phyloP scores from a whole-genome alignment of 306 rosid species.

The Quercus gilva region DNA sequence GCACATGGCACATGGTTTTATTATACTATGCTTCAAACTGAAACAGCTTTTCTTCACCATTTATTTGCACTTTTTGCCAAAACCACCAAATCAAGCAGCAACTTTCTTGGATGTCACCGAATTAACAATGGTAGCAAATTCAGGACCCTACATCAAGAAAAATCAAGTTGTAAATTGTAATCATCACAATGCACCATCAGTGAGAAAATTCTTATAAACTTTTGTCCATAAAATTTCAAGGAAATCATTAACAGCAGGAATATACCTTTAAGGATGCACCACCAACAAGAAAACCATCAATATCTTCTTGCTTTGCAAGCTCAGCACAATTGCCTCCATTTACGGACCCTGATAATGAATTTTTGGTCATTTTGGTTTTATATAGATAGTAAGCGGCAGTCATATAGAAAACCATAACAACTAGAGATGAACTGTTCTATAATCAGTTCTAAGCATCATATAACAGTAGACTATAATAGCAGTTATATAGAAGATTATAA shows the following conservation, averaged over 20 bases:
- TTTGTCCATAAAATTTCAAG: background rate
- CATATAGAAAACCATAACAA: background rate
- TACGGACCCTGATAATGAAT: constrained; percentile 70
- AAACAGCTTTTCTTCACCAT: constrained; percentile 16
- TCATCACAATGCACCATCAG: background rate
- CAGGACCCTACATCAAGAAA: constrained; percentile 71
- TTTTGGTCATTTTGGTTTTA: background rate
- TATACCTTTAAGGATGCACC: constrained; percentile 96
- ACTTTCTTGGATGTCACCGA: constrained; percentile 93
- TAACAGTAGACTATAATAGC: too few relatives aligned
- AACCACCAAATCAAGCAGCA: constrained; percentile 56
- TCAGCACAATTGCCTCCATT: constrained; percentile 88
- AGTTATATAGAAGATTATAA: background rate
- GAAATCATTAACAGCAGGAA: background rate
- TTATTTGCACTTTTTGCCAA: constrained; percentile 34
- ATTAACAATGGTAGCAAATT: constrained; percentile 80
- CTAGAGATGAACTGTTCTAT: background rate
- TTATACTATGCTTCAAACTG: constrained; percentile 22
- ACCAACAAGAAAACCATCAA: constrained; percentile 97
- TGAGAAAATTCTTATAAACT: background rate
- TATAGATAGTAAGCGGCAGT: background rate
- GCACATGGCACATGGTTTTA: constrained; percentile 18
- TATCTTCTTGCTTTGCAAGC: constrained; percentile 93
- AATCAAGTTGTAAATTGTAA: constrained; percentile 12
- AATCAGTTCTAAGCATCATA: too few relatives aligned